A percentile compares a stretch with the other conserved stretches of the same genome.
phyloP scores from a whole-genome alignment of 2,329 filamentous ascomycete genomes.

The Fusarium hostae region DNA sequence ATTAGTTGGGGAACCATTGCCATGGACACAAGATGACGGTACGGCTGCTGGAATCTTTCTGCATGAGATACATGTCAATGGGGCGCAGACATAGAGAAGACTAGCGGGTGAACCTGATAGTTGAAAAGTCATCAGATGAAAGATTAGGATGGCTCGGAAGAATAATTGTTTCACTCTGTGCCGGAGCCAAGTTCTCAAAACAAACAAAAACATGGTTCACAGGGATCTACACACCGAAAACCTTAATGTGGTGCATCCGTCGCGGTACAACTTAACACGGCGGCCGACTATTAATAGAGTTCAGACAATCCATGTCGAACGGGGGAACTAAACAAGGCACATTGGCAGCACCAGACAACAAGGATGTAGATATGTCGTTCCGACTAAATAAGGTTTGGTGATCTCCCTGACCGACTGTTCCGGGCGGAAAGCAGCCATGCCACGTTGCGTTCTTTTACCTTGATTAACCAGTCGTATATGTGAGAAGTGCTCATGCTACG shows the following conservation, averaged over 20 bases:
- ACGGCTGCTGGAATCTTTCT: background rate
- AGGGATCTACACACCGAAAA: background rate
- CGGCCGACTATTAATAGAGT: background rate
- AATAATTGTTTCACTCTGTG: background rate
- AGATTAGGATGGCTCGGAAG: background rate
- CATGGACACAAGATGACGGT: background rate
- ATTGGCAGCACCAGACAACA: background rate
- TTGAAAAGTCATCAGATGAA: background rate
- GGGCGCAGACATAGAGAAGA: background rate
- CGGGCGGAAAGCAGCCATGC: accelerated
- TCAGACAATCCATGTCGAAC: accelerated
- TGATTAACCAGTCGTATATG: accelerated
- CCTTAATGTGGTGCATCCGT: no score
- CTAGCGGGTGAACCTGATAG: background rate
- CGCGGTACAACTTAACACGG: background rate
- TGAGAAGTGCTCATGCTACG: background rate
- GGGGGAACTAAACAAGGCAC: accelerated
- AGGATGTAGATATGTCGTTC: background rate
- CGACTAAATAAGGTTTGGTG: background rate
- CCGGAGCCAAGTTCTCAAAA: background rate
- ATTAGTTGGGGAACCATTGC: background rate
- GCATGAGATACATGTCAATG: background rate
- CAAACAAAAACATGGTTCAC: background rate
- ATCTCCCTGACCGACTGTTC: background rate
- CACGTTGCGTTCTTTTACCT: background rate